Percentiles rank a stretch among this genome's conserved stretches.
phyloP scores from a whole-genome alignment of 2,329 filamentous ascomycete genomes.

The Diaporthe aspalathi region DNA sequence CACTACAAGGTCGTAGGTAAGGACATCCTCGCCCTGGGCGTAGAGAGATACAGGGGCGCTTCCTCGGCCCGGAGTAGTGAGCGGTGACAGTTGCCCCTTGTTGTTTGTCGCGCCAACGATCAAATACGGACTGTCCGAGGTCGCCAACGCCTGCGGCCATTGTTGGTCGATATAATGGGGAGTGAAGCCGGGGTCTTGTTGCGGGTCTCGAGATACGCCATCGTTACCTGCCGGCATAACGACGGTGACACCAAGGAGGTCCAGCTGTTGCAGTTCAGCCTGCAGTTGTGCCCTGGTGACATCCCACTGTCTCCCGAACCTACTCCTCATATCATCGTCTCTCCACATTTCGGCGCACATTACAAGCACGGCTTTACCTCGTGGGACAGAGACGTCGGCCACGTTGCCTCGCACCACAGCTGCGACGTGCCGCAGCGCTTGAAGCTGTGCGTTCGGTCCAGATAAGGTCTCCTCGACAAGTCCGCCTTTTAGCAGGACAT shows the following conservation, averaged over 20 bases:
- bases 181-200: neutral
- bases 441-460: neutral
- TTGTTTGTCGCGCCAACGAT: slow-evolving; percentile 3
- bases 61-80: neutral
- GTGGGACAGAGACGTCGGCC: neutral
- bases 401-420: neutral
- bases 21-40: slow-evolving; percentile 3
- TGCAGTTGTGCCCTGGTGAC: neutral
- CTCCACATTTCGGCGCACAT: neutral
- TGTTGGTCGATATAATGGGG: neutral
- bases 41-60: neutral
- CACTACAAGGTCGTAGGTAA: neutral
- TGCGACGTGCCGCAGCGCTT: no score
- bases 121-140: neutral
- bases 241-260: neutral
- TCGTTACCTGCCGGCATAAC: neutral
- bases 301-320: neutral
- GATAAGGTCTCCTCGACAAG: neutral
- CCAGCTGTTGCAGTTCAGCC: neutral
- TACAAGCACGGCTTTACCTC: neutral
- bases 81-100: neutral
- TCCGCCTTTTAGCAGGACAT: neutral
- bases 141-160: neutral
- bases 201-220: neutral
- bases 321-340: neutral